Conservation (phyloP, 257 asterid species). For the Henckelia pumila region DNA sequence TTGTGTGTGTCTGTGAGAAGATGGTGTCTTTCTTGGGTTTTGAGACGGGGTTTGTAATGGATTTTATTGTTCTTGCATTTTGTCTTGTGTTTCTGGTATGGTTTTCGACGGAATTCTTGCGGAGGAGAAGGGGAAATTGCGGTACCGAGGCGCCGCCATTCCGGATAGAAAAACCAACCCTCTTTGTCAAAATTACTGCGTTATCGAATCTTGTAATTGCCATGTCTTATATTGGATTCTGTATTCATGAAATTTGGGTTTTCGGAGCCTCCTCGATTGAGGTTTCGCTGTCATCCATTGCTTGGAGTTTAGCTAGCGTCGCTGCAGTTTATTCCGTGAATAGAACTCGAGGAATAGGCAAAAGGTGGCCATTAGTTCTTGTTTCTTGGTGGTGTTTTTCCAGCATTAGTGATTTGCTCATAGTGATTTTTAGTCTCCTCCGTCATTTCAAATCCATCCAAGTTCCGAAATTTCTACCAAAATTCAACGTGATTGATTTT, state of each 20-base stretch:
- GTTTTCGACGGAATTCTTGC: constrained; percentile 41
- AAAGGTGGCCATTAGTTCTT: constrained; percentile 65
- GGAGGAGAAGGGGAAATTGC: constrained; percentile 24
- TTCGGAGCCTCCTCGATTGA: constrained; percentile 21
- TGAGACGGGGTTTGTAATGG: constrained; percentile 37
- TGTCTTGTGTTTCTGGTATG: constrained; percentile 42
- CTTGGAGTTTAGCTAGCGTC: constrained; percentile 54
- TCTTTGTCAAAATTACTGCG: constrained; percentile 41
- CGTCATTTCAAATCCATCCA: constrained; percentile 21
- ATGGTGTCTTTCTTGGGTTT: constrained; percentile 6
- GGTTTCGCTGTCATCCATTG: constrained; percentile 32
- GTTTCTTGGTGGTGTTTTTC: constrained; percentile 68
- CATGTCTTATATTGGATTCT: constrained; percentile 40
- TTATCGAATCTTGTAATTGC: constrained; percentile 37
- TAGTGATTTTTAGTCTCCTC: constrained; percentile 32
- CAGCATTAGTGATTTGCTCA: constrained; percentile 29
- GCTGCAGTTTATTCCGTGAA: constrained; percentile 38
- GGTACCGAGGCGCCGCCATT: constrained; percentile 8
- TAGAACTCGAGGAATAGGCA: constrained; percentile 16
- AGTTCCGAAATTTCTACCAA: constrained; percentile 37
- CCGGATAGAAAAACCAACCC: constrained; percentile 26
- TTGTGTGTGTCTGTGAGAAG: background rate
- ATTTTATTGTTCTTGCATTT: constrained; percentile 45
- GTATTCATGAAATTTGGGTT: constrained; percentile 41
- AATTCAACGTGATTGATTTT: constrained; percentile 38